These are phyloP conservation scores for Rhizopus sp. DNA, from an alignment of 371 early-diverging fungal genomes.

Conservation along the genomic window DNA sequence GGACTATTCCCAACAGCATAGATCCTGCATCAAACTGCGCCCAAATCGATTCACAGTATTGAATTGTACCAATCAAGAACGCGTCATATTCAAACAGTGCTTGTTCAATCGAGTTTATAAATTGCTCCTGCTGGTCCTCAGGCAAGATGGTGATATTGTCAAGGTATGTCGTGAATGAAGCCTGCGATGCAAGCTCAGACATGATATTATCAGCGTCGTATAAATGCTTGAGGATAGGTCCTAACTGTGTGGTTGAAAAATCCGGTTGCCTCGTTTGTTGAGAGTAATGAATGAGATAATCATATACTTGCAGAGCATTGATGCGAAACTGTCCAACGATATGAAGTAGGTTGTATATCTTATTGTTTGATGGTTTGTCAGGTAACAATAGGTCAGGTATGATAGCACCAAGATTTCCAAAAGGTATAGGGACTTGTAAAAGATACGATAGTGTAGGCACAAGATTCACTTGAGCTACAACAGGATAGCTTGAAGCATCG, in stretches of 20 bases:
- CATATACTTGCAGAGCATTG: slow-evolving; percentile 80
- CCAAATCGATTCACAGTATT: slow-evolving; percentile 83
- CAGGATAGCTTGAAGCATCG: slow-evolving; percentile 35
- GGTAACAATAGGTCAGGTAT: slow-evolving; percentile 69
- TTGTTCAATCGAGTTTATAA: slow-evolving; percentile 28
- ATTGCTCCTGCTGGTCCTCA: slow-evolving; percentile 3
- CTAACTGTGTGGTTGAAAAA: slow-evolving; percentile 26
- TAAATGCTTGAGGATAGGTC: slow-evolving; percentile 25
- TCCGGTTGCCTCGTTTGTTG: slow-evolving; percentile 34
- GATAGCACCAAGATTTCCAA: slow-evolving; percentile 81
- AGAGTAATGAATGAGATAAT: slow-evolving; percentile 64
- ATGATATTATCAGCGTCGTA: slow-evolving; percentile 27
- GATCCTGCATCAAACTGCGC: slow-evolving; percentile 84
- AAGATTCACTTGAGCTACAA: slow-evolving; percentile 82
- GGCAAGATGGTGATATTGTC: slow-evolving; percentile 27
- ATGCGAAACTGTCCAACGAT: slow-evolving; percentile 58
- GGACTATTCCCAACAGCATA: slow-evolving; percentile 62
- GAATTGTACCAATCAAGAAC: slow-evolving; percentile 69
- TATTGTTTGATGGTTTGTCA: slow-evolving; percentile 13
- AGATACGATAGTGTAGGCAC: slow-evolving; percentile 78
- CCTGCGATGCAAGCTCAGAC: slow-evolving; percentile 28
- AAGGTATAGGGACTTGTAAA: slow-evolving; percentile 79
- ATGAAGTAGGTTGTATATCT: slow-evolving; percentile 49
- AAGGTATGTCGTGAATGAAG: slow-evolving; percentile 31
- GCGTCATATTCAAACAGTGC: slow-evolving; percentile 53